Base-by-base conservation (phyloP, 768 basidiomycete species). In the Neoboletus subvelutipes region DNA sequence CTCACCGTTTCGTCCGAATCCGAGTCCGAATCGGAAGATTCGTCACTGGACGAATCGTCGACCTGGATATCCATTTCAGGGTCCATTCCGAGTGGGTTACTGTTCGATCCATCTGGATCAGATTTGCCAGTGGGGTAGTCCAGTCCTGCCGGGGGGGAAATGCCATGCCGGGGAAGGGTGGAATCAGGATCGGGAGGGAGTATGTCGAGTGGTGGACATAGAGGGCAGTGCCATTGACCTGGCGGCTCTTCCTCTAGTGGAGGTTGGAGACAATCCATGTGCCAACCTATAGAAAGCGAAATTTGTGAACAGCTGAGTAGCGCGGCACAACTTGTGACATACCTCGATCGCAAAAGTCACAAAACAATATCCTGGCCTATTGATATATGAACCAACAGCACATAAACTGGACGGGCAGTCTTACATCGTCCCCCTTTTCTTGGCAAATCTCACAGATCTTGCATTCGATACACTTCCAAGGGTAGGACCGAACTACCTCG, bases 291-390 rank as follows among this genome's bases (percentile, higher is more conserved):
- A 36, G 24, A 41, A 50, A 34, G 51, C 22, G 22, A 6, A 50
- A 42, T 31, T n/a, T 8, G 47, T 47, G 50, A 63, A 45, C 9
- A 8, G 56, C 49, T 45, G 58, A 53, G 52, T 26, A 24, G 34
- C 46, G 22, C 26, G 34, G 47, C 34, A 54, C 8, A 60, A 60
- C 17, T 59, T 43, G 53, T 59, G 62, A 57, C 33, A 40, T 70
- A 85, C 90, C 93, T 81, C 93, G 80, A 78, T 98, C 96, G 72
- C 96, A 98, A 54, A 78, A 83, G 78, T 98, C 96, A 71, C 96
- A 98, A 64, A 98, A 89, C 52, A 98, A 72, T 60, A 97, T 86
- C 51, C 83, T 81, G 52, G 81, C 84, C 91, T 95, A 67, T 52
- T 29, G 29, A 46, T 34, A 50, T 13, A 50, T 73, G 60, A 71